Base-by-base conservation (phyloP, 768 basidiomycete species). In the Boletus vinaceobasis region DNA sequence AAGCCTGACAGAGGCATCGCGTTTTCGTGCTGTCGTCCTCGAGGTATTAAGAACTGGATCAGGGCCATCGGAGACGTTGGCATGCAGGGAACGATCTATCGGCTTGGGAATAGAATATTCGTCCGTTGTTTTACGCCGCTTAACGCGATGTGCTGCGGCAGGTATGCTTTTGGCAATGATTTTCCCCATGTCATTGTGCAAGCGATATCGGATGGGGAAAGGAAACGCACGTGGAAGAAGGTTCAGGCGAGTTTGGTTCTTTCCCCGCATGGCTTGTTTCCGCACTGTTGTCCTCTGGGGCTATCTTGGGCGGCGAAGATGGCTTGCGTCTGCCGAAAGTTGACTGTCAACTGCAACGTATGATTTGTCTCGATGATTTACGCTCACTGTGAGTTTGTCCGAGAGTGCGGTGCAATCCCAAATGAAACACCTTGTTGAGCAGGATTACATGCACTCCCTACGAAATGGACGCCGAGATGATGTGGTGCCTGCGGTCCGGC, bases 201-300 rank as follows among this genome's bases (percentile, higher is more conserved):
- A 32, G 15, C 13, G 8, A 39, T 29, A 26, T 38, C 31, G 11
- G 2, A 37, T 21, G 36, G 11, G 21, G 14, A 17, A 54, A 50
- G 17, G 35, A 37, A 44, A 68, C 68, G 48, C 54, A 64, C 68
- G 31, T 33, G 43, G 43, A 43, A 31, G 39, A 38, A 13, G 32
- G 23, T 39, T 33, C 43, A 10, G 56, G 38, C 39, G 35, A 7
- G n/a, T 21, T 35, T 19, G 4, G 11, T 31, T 13, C 43, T 19
- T 27, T 17, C 36, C 19, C 32, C 10, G 4, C 1, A 43, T 23
- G 27, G 4, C n/a, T 46, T 23, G 27, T 42, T 51, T 56, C 37
- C 8, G n/a, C 19, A 6, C 15, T 38, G 19, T 37, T 32, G 14
- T 55, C 37, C 15, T 26, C n/a, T 15, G 33, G 33, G 10, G 11